phyloP scores from a whole-genome alignment of 768 basidiomycete species.

The Amanita subjunquillea region DNA sequence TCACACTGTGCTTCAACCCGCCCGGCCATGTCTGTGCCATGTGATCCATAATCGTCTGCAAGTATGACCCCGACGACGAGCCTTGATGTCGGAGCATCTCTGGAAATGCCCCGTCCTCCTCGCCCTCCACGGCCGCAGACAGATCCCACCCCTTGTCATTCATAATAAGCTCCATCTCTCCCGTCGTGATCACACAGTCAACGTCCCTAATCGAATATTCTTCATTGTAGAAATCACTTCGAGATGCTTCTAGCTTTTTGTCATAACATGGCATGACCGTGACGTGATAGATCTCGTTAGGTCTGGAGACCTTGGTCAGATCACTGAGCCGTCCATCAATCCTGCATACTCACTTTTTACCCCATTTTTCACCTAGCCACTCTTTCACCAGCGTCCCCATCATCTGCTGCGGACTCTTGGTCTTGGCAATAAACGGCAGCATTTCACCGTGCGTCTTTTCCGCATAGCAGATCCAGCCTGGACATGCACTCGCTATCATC shows the following conservation, averaged over 20 bases:
- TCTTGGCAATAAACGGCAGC: slow-evolving; percentile 78
- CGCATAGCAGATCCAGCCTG: slow-evolving; percentile 98
- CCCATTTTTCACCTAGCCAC: slow-evolving; percentile 67
- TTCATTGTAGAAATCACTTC: slow-evolving; percentile 85
- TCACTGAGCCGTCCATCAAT: not conserved
- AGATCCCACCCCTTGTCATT: slow-evolving; percentile 76
- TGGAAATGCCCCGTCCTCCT: slow-evolving; percentile 38
- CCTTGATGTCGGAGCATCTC: slow-evolving; percentile 74
- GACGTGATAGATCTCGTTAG: slow-evolving; percentile 88
- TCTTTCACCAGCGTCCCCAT: slow-evolving; percentile 92
- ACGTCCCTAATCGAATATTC: slow-evolving; percentile 81
- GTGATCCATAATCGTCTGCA: slow-evolving; percentile 65
- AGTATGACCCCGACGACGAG: slow-evolving; percentile 86
- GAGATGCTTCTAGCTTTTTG: slow-evolving; percentile 97
- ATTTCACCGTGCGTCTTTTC: slow-evolving; percentile 96
- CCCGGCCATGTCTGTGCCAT: slow-evolving; percentile 30
- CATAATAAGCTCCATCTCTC: slow-evolving; percentile 83
- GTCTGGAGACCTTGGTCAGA: slow-evolving; percentile 31
- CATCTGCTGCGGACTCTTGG: slow-evolving; percentile 89
- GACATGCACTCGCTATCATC: slow-evolving; percentile 93
- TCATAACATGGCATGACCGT: slow-evolving; percentile 99
- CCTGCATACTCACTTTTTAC: slow-evolving; percentile 45
- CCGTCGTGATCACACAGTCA: slow-evolving; percentile 96
- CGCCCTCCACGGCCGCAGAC: slow-evolving; percentile 41
- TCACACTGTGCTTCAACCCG: slow-evolving; percentile 40